Evolutionary conservation across 805 yeast species (phyloP).

Genomic region (Kockiozyma suomiensis): DNA sequence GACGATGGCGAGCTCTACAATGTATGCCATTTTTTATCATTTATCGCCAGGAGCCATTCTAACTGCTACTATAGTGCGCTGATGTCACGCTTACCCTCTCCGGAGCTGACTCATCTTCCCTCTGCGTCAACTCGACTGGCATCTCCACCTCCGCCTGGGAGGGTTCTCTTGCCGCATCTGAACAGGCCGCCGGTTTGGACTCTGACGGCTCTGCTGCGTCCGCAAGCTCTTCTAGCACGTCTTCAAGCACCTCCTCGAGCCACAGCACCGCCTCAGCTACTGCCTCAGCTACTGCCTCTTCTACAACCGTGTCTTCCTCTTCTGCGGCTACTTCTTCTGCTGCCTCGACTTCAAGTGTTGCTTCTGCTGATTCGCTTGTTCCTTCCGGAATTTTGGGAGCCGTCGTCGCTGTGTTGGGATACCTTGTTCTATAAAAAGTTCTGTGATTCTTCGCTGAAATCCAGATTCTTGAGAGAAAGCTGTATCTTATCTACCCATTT

Average conservation of each 20-base stretch:
- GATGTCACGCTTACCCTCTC: constrained; percentile 33
- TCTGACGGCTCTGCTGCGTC: constrained; percentile 16
- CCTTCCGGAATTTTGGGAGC: constrained; percentile 22
- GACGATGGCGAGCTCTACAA: constrained; percentile 40
- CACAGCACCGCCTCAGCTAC: not conserved
- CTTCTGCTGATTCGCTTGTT: constrained; percentile 2
- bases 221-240: not conserved
- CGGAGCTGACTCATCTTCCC: constrained; percentile 28
- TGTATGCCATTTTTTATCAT: constrained; percentile 4
- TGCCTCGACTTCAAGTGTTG: constrained; percentile 21
- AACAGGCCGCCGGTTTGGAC: constrained; percentile 26
- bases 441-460: no score
- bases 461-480: no score
- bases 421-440: constrained; percentile 6
- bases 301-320: not conserved
- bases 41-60: no score
- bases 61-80: constrained; percentile 31
- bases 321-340: constrained; percentile 25
- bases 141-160: constrained; percentile 33
- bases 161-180: constrained; percentile 31
- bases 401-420: constrained; percentile 13
- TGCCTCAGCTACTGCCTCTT: not conserved
- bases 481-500: not conserved
- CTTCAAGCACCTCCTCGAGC: constrained; percentile 2
- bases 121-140: constrained; percentile 37